Evolutionary conservation across 106 monocot genomes (phyloP), one percentile per base, ranked within the genome.

Genomic region (Xerophyta viscosa): DNA sequence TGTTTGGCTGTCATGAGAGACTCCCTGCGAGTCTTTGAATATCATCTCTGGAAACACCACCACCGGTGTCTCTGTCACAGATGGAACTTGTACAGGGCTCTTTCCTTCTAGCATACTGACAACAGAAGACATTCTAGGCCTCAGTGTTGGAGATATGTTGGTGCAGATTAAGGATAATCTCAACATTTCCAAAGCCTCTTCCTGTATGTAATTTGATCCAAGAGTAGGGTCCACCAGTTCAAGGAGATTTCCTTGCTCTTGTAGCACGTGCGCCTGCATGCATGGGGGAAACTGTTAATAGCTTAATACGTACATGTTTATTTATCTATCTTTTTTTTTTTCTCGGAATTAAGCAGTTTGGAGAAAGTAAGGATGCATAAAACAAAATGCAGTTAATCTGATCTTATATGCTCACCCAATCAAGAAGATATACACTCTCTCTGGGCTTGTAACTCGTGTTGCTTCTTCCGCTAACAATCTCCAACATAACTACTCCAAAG

Each of bases 401-500:
- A 33, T n/a, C n/a, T n/a, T n/a, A n/a, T n/a, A n/a, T n/a, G 15
- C 64, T 31, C 46, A 81, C 81, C 81, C 67, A 71, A 50, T 81
- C 81, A 33, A 81, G 71, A 53, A 81, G 81, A 45, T 68, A 81
- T 2, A 72, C 31, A 24, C 23, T 66, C 2, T 81, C 81, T n/a
- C 49, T 75, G 1, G 76, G 76, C 50, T 55, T 72, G 19, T 50
- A 72, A 20, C 27, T 82, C 20, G 68, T 57, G 33, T 82, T 82
- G 58, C 76, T 76, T 33, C 27, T 72, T 30, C 82, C 82, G 27
- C 72, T 82, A 15, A 82, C 66, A 43, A 82, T 69, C 36, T 82
- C 82, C 24, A 82, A 45, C 3, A 48, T 31, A 24, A 82, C 82
- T 23, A 82, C 76, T 20, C 81, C 81, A 52, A 82, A 82, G 65